These are phyloP conservation scores for Phytopythium mirpurense DNA, from an alignment of 352 stramenopile species.

Conservation along the genomic window DNA sequence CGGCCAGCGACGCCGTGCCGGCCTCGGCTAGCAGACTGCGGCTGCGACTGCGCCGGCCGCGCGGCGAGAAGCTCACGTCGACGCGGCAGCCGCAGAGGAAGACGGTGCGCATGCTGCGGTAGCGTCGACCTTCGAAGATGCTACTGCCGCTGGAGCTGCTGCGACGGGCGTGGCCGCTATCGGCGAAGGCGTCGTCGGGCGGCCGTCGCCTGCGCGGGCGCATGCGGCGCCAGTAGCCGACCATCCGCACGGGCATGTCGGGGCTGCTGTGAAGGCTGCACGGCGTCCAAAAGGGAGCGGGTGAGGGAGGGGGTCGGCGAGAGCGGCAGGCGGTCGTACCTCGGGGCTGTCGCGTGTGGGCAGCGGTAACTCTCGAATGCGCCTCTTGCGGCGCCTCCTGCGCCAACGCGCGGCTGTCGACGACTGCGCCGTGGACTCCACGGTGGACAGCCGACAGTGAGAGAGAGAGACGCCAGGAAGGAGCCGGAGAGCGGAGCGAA, in stretches of 20 bases:
- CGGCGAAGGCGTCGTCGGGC: background rate
- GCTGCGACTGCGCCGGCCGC: conserved; percentile 1
- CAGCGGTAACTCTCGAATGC: too few relatives aligned
- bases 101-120: background rate
- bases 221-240: conserved; percentile 1
- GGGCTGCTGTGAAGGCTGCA: background rate
- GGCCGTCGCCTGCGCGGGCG: background rate
- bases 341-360: too few relatives aligned
- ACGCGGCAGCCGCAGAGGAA: conserved; percentile 8
- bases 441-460: too few relatives aligned
- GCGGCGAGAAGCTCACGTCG: conserved; percentile 7
- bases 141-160: background rate
- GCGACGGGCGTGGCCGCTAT: background rate
- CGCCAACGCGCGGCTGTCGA: background rate
- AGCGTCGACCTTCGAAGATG: too few relatives aligned
- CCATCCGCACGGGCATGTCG: background rate
- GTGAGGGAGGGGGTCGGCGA: background rate
- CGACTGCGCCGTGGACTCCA: too few relatives aligned
- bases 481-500: background rate
- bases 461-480: too few relatives aligned
- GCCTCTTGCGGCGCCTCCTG: background rate
- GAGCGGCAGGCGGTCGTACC: too few relatives aligned
- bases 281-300: background rate
- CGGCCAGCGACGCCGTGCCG: background rate
- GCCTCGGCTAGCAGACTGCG: background rate